phyloP scores from a whole-genome alignment of 257 asterid genomes.

The Thymus mandschuricus region DNA sequence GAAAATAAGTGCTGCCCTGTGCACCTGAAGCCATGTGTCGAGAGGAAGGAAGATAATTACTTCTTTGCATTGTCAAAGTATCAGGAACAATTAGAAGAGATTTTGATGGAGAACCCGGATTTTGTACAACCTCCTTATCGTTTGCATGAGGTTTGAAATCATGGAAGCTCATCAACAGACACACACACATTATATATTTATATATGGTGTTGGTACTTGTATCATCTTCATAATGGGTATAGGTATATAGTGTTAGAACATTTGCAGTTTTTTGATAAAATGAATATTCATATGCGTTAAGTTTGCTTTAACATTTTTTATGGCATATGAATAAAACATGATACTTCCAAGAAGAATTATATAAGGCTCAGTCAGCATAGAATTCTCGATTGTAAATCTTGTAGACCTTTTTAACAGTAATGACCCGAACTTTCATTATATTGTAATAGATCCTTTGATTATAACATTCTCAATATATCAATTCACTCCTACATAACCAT shows the following conservation, averaged over 20 bases:
- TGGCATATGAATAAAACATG: not conserved
- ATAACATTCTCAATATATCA: not conserved
- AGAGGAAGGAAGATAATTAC: constrained; percentile 91
- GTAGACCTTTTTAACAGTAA: not conserved
- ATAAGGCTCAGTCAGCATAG: not conserved
- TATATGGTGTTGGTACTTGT: constrained; percentile 1
- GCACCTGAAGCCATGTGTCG: constrained; percentile 87
- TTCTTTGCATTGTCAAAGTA: constrained; percentile 96
- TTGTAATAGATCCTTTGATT: not conserved
- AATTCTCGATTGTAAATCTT: not conserved
- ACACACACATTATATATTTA: not conserved
- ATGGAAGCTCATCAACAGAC: not conserved
- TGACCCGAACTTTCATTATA: not conserved
- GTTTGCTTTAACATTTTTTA: not conserved
- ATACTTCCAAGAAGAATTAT: not conserved
- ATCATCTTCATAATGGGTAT: constrained; percentile 7
- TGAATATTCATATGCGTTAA: not conserved
- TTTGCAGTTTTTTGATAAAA: constrained; percentile 18
- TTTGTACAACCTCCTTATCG: constrained; percentile 95
- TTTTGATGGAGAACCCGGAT: constrained; percentile 65
- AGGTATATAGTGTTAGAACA: not conserved
- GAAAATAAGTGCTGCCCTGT: constrained; percentile 84
- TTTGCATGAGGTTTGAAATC: constrained; percentile 71
- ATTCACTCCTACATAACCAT: not conserved
- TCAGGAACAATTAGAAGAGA: constrained; percentile 68